Percentiles rank a stretch among this genome's conserved stretches.
phyloP scores from a whole-genome alignment of 2,329 filamentous ascomycete genomes.

The Trichoderma hamatum region DNA sequence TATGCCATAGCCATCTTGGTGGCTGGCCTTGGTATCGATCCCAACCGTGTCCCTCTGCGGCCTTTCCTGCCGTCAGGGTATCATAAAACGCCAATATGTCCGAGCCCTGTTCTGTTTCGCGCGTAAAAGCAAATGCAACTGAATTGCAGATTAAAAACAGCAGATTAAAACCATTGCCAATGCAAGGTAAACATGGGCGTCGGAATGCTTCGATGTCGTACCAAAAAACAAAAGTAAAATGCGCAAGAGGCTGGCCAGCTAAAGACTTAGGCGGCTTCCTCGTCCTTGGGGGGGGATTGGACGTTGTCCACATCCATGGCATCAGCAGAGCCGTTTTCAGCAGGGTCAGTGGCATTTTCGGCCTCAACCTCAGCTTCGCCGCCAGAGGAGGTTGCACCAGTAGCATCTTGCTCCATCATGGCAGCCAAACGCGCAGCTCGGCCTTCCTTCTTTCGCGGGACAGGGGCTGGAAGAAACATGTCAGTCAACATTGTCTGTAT shows the following conservation, averaged over 20 bases:
- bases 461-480: constrained; percentile 44
- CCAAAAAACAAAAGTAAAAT: neutral
- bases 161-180: neutral
- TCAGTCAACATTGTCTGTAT: constrained; percentile 28
- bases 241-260: neutral
- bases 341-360: neutral
- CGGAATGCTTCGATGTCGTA: neutral
- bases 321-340: neutral
- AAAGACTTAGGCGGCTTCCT: neutral
- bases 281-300: neutral
- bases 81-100: constrained; percentile 7
- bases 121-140: neutral
- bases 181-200: neutral
- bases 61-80: constrained; percentile 1
- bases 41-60: neutral
- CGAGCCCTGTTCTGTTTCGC: constrained; percentile 1
- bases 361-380: neutral
- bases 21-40: neutral
- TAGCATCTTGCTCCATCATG: constrained; percentile 51
- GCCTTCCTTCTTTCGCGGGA: constrained; percentile 59
- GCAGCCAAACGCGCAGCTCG: constrained; percentile 57
- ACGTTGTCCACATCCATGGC: constrained; percentile 12
- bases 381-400: constrained; percentile 25
- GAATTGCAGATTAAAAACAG: neutral
- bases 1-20: neutral